A percentile compares a stretch with the other conserved stretches of the same genome.
Conservation (phyloP, 176 grass and related monocot genomes). For the Alloteropsis semialata region DNA sequence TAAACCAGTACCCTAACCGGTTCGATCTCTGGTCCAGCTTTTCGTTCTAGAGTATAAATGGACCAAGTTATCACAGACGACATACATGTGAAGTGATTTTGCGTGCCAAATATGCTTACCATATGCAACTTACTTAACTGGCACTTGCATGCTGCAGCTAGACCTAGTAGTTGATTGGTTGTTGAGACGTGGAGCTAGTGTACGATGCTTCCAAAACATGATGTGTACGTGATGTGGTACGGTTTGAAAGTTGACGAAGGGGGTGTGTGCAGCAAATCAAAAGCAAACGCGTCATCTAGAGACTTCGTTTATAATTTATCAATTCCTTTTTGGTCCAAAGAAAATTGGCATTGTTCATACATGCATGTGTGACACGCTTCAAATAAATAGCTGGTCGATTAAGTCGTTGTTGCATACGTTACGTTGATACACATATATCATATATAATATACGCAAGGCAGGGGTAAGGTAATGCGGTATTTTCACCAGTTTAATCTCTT, state of each 20-base stretch:
- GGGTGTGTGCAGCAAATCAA: neutral
- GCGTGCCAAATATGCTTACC: neutral
- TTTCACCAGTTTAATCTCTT: neutral
- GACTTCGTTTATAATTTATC: neutral
- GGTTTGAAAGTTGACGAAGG: neutral
- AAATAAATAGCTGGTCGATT: neutral
- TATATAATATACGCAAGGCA: neutral
- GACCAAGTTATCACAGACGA: neutral
- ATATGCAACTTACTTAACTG: neutral
- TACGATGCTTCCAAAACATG: slow-evolving; percentile 11
- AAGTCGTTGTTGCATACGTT: neutral
- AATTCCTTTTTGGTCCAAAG: neutral
- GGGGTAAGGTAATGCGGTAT: too few relatives aligned
- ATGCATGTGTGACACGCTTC: neutral
- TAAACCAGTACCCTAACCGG: too few relatives aligned
- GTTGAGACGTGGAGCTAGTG: neutral
- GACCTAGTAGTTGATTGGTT: neutral
- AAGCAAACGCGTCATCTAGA: neutral
- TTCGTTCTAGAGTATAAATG: too few relatives aligned
- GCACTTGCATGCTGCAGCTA: neutral
- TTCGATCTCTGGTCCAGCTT: too few relatives aligned
- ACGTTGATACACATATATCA: too few relatives aligned
- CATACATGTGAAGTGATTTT: neutral
- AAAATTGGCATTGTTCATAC: neutral
- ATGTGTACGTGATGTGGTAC: neutral